These are phyloP conservation scores for Dittrichia graveolens DNA, from an alignment of 129 eudicot species.

Conservation along the genomic window DNA sequence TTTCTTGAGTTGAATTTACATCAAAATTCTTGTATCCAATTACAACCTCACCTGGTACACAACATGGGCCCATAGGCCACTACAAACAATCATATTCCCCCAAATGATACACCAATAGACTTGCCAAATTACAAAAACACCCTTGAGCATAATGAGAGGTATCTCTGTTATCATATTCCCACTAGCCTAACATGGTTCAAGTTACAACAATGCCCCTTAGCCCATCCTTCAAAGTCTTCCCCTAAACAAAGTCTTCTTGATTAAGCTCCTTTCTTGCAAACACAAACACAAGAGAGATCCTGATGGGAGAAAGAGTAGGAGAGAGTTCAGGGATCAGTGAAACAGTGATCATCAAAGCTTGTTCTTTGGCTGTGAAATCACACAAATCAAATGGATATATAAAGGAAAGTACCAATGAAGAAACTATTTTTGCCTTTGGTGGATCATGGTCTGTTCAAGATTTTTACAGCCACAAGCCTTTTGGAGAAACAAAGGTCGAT, in stretches of 20 bases:
- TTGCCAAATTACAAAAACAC: conserved; percentile 18
- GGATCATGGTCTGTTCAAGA: conserved; percentile 64
- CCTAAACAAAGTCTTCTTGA: conserved; percentile 9
- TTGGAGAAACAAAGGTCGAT: conserved; percentile 62
- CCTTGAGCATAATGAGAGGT: not conserved
- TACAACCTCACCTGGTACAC: too few relatives aligned
- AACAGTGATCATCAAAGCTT: conserved; percentile 55
- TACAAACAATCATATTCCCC: not conserved
- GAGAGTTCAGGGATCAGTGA: conserved; percentile 47
- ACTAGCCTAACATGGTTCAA: too few relatives aligned
- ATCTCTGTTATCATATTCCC: not conserved
- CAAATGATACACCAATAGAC: not conserved
- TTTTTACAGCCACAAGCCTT: conserved; percentile 51
- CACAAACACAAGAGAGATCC: conserved; percentile 21
- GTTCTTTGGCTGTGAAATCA: conserved; percentile 52
- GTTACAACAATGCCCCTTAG: not conserved
- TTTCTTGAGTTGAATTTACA: too few relatives aligned
- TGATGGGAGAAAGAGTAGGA: conserved; percentile 46
- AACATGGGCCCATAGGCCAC: too few relatives aligned
- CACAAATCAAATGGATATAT: conserved; percentile 43
- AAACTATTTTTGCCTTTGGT: conserved; percentile 57
- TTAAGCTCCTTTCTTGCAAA: not conserved
- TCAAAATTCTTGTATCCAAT: too few relatives aligned
- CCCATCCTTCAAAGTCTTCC: not conserved
- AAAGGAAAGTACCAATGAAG: conserved; percentile 24